Evolutionary conservation across 1,139 yeast species (phyloP).

Genomic region (Pneumocystis carinii): DNA sequence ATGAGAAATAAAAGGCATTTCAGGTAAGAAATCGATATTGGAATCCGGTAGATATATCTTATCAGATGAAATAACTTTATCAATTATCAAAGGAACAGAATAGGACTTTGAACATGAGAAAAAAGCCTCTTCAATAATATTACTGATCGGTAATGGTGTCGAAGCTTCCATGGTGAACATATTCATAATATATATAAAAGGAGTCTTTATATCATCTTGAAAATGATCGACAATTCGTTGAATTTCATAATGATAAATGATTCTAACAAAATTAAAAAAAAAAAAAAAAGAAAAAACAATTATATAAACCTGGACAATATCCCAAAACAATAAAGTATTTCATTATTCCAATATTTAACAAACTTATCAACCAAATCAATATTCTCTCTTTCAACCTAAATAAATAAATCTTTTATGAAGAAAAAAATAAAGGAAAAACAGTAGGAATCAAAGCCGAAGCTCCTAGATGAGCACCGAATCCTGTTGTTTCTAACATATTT

Average conservation of each 20-base stretch:
- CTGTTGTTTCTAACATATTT: conserved; percentile 21
- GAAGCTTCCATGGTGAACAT: conserved; percentile 7
- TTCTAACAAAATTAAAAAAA: background rate
- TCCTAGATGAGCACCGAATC: conserved; percentile 27
- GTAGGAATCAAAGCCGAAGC: conserved; percentile 30
- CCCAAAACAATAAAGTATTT: conserved; percentile 28
- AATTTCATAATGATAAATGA: background rate
- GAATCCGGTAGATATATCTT: conserved; percentile 22
- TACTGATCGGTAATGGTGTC: conserved; percentile 5
- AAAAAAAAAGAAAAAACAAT: background rate
- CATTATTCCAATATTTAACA: conserved; percentile 30
- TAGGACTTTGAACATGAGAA: conserved; percentile 12
- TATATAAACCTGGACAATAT: conserved; percentile 25
- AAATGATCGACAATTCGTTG: background rate
- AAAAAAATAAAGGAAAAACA: conserved; percentile 9
- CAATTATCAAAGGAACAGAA: conserved; percentile 22
- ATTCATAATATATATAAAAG: background rate
- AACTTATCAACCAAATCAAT: conserved; percentile 29
- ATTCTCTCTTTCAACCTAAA: conserved; percentile 28
- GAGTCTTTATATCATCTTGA: background rate
- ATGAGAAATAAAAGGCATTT: conserved; percentile 22
- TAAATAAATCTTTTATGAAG: background rate
- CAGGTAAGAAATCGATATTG: conserved; percentile 20
- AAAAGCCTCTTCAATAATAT: conserved; percentile 8
- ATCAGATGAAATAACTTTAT: conserved; percentile 23